Evolutionary conservation across 441 rosid species (phyloP).

Genomic region (Gossypium davidsonii): DNA sequence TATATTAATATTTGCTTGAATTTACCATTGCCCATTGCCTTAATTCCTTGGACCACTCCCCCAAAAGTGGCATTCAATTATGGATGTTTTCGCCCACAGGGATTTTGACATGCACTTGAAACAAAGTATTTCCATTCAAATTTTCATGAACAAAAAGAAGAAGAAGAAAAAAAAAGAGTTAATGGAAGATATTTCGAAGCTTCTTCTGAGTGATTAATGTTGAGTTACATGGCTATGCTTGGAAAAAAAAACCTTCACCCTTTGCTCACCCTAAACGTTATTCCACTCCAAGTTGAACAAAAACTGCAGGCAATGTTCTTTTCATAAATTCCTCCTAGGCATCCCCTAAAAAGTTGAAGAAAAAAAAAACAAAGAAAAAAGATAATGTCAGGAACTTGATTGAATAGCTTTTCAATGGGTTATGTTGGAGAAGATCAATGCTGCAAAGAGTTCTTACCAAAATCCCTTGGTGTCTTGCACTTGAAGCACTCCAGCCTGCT

Average conservation of each 20-base stretch:
- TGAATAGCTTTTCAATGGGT: neutral
- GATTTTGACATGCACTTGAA: constrained; percentile 7
- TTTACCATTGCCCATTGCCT: constrained; percentile 3
- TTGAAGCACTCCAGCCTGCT: constrained; percentile 71
- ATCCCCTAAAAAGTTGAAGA: constrained; percentile 29
- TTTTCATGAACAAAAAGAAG: neutral
- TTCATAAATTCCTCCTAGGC: constrained; percentile 14
- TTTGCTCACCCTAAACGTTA: constrained; percentile 13
- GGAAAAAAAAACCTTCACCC: constrained; percentile 10
- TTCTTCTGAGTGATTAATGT: constrained; percentile 1
- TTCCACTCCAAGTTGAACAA: neutral
- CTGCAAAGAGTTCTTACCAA: constrained; percentile 29
- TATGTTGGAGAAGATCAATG: neutral
- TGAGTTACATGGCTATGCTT: constrained; percentile 10
- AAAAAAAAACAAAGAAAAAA: neutral
- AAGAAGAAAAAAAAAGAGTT: neutral
- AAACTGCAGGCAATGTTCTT: neutral
- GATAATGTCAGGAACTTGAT: neutral
- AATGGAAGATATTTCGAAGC: neutral
- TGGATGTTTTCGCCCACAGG: neutral
- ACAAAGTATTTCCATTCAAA: constrained; percentile 10
- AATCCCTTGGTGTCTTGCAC: constrained; percentile 67
- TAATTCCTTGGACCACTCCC: constrained; percentile 23
- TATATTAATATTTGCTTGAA: no score
- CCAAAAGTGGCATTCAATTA: constrained; percentile 8